phyloP scores from a whole-genome alignment of 2,329 filamentous ascomycete genomes.

The Aspergillus sp. region DNA sequence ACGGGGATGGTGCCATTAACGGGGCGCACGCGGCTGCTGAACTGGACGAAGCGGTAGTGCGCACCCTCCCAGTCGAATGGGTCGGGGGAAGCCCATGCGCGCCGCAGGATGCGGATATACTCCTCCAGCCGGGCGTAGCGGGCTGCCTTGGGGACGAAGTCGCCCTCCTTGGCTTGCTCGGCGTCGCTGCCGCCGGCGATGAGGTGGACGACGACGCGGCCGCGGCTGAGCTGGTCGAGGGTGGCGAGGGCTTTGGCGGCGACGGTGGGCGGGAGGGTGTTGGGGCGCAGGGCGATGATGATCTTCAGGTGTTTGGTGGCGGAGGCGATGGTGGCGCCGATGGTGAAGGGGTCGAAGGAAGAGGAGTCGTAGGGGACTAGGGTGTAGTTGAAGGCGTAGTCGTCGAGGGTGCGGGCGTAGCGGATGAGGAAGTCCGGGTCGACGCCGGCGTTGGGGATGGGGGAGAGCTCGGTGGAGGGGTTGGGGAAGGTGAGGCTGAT shows the following conservation, averaged over 20 bases:
- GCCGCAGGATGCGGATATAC: conserved; percentile 60
- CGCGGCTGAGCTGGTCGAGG: conserved; percentile 57
- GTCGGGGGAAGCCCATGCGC: conserved; percentile 56
- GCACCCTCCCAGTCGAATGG: conserved; percentile 62
- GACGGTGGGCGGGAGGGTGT: conserved; percentile 61
- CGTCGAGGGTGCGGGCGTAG: conserved; percentile 57
- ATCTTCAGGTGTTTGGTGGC: conserved; percentile 59
- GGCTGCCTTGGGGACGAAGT: conserved; percentile 57
- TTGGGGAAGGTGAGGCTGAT: conserved; percentile 59
- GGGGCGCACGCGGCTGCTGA: conserved; percentile 54
- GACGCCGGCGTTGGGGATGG: conserved; percentile 50
- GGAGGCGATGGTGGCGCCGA: conserved; percentile 57
- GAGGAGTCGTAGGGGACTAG: conserved; percentile 59
- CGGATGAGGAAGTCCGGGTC: conserved; percentile 56
- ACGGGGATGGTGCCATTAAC: conserved; percentile 55
- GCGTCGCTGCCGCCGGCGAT: conserved; percentile 61
- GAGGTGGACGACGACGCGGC: conserved; percentile 61
- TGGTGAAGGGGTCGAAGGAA: conserved; percentile 57
- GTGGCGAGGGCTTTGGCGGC: conserved; percentile 62
- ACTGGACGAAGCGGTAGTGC: conserved; percentile 60
- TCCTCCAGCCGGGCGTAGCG: conserved; percentile 59
- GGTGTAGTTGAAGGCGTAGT: conserved; percentile 62
- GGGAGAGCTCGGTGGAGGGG: conserved; percentile 54
- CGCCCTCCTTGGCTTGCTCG: conserved; percentile 60
- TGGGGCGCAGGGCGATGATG: conserved; percentile 61